Evolutionary conservation across 2,329 filamentous ascomycete species (phyloP).

Genomic region (Cladosporium sp.): DNA sequence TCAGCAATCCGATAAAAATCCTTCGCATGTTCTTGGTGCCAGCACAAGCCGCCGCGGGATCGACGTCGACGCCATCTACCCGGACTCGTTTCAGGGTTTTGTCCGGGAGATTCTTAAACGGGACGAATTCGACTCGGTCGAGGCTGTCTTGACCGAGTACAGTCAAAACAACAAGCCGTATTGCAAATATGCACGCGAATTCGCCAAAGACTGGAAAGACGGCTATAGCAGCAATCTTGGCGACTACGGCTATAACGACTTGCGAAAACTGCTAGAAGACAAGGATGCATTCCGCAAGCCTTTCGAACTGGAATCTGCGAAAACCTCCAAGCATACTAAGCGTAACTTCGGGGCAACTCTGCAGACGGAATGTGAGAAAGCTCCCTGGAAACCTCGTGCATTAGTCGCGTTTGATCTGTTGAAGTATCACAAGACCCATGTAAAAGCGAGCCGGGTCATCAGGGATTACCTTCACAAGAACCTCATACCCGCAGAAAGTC

Average conservation of each 20-base stretch:
- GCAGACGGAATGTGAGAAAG: background rate
- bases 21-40: background rate
- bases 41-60: background rate
- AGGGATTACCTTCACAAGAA: background rate
- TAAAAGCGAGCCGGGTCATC: background rate
- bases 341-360: background rate
- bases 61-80: constrained; percentile 5
- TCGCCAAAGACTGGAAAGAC: background rate
- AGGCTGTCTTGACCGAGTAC: background rate
- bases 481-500: background rate
- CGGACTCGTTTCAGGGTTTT: constrained; percentile 2
- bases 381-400: constrained; percentile 2
- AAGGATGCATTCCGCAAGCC: background rate
- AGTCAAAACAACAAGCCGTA: background rate
- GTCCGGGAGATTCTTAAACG: constrained; percentile 1
- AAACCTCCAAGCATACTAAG: background rate
- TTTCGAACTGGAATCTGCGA: background rate
- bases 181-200: background rate
- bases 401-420: constrained; percentile 1
- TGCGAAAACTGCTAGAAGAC: background rate
- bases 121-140: constrained; percentile 2
- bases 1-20: background rate
- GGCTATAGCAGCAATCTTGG: constrained; percentile 1
- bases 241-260: background rate
- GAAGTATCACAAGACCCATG: background rate